Evolutionary conservation across 352 stramenopile genomes (phyloP).

Genomic region (Phytophthora meadii): DNA sequence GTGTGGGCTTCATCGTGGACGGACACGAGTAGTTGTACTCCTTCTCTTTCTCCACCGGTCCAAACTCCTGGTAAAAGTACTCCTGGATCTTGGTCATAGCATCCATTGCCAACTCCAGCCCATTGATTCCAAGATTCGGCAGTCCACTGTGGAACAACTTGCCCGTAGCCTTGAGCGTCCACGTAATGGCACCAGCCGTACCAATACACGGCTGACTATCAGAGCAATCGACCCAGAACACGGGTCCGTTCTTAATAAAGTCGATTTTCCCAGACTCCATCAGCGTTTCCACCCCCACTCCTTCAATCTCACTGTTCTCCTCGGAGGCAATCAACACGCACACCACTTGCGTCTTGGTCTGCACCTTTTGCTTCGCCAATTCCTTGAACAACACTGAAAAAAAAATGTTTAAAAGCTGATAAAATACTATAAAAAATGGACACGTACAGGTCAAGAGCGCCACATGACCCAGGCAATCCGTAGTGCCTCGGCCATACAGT

Average conservation of each 20-base stretch:
- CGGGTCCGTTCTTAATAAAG: conserved; percentile 92
- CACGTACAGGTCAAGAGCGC: conserved; percentile 86
- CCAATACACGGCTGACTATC: conserved; percentile 94
- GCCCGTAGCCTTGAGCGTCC: conserved; percentile 90
- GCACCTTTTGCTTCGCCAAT: conserved; percentile 80
- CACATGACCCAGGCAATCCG: conserved; percentile 94
- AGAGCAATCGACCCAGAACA: conserved; percentile 94
- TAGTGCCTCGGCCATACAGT: conserved; percentile 92
- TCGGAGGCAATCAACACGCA: conserved; percentile 93
- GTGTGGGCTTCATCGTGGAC: conserved; percentile 89
- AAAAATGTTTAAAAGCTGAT: background rate
- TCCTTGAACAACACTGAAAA: conserved; percentile 63
- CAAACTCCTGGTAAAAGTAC: conserved; percentile 92
- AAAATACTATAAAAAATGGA: conserved; percentile 3
- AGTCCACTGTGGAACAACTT: conserved; percentile 94
- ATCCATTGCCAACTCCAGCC: conserved; percentile 90
- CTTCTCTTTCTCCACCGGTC: conserved; percentile 77
- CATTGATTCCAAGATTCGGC: conserved; percentile 91
- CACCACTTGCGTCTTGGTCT: conserved; percentile 79
- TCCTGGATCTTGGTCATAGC: conserved; percentile 86
- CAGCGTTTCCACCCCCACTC: conserved; percentile 90
- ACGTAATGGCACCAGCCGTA: conserved; percentile 88
- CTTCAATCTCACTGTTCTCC: conserved; percentile 83
- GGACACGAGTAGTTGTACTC: conserved; percentile 93
- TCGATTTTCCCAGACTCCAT: conserved; percentile 91